phyloP scores from a whole-genome alignment of 345 rosid genomes.

The Brassica nigra region DNA sequence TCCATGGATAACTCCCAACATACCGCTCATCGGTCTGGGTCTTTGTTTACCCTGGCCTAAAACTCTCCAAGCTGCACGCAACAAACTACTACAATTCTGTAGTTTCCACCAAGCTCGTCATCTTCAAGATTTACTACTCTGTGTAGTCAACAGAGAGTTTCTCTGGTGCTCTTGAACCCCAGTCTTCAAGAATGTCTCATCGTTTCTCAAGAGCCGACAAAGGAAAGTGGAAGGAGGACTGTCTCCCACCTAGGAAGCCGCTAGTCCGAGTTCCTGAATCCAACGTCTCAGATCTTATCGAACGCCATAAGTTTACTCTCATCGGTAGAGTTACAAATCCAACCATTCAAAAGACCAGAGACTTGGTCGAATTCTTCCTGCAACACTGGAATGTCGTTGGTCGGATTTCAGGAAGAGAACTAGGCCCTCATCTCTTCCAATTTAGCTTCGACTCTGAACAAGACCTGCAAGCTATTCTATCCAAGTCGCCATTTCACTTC shows the following conservation, averaged over 20 bases:
- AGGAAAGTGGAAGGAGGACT: not conserved
- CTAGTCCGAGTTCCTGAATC: not conserved
- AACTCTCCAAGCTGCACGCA: too few species aligned
- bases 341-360: not conserved
- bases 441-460: not conserved
- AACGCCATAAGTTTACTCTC: not conserved
- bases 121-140: too few species aligned
- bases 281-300: not conserved
- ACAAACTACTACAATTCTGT: too few species aligned
- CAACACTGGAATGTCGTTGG: not conserved
- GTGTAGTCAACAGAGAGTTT: too few species aligned
- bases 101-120: too few species aligned
- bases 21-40: too few species aligned
- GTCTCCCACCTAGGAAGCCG: not conserved
- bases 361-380: not conserved
- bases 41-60: too few species aligned
- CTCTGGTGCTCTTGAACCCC: too few species aligned
- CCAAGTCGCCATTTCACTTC: not conserved
- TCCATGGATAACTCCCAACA: too few species aligned
- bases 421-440: not conserved
- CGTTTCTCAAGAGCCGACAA: not conserved
- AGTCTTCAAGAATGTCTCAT: not conserved
- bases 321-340: not conserved
- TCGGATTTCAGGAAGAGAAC: not conserved
- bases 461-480: not conserved